Conservation (phyloP, 2,329 filamentous ascomycete genomes). For the Elsinoe fawcettii region DNA sequence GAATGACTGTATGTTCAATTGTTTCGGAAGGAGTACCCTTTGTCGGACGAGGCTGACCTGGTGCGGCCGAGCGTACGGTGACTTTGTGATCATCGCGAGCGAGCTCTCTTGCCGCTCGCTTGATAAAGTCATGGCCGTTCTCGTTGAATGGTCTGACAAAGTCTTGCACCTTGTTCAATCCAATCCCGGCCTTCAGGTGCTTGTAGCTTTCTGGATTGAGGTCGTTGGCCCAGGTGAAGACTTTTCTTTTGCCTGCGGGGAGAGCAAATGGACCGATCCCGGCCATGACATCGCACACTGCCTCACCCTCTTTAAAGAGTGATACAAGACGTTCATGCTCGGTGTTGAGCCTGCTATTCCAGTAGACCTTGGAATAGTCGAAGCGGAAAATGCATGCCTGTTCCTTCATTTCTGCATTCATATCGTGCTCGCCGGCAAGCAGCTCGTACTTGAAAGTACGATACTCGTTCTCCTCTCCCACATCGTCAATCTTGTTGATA, state of each 20-base stretch:
- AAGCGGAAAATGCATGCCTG: conserved; percentile 82
- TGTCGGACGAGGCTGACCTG: conserved; percentile 20
- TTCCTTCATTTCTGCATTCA: conserved; percentile 77
- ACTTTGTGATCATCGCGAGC: conserved; percentile 47
- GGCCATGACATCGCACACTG: conserved; percentile 94
- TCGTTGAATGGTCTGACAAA: conserved; percentile 74
- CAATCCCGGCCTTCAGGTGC: conserved; percentile 61
- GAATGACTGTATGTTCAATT: conserved; percentile 33
- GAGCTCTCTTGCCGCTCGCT: conserved; percentile 53
- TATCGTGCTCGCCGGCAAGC: conserved; percentile 69
- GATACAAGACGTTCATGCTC: conserved; percentile 77
- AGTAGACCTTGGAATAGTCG: conserved; percentile 95
- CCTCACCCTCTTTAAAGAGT: conserved; percentile 73
- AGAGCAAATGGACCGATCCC: conserved; percentile 93
- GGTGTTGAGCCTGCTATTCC: conserved; percentile 85
- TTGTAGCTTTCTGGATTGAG: conserved; percentile 84
- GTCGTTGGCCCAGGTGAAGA: conserved; percentile 96
- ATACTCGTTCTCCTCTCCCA: conserved; percentile 77
- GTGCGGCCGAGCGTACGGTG: conserved; percentile 22
- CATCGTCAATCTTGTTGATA: conserved; percentile 90
- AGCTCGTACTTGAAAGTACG: conserved; percentile 92
- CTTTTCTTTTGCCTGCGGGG: conserved; percentile 78
- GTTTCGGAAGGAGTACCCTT: conserved; percentile 21
- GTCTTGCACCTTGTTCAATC: conserved; percentile 66
- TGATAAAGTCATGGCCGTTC: conserved; percentile 78